A percentile compares a stretch with the other conserved stretches of the same genome.
These are phyloP conservation scores for Solanum infundibuliforme DNA, from an alignment of 257 asterid genomes.

Conservation along the genomic window DNA sequence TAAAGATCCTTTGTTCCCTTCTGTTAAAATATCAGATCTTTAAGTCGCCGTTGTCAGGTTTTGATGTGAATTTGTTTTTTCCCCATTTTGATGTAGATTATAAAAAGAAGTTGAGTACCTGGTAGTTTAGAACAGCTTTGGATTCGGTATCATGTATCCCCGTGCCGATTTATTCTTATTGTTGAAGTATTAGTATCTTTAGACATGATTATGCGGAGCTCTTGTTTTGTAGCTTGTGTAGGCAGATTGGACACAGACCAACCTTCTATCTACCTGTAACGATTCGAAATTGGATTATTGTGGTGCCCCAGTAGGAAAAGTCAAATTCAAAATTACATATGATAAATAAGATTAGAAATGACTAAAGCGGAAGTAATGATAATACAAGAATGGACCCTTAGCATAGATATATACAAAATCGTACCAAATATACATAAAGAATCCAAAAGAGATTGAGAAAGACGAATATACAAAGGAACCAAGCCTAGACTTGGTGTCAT, in stretches of 20 bases:
- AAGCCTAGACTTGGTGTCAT: not conserved
- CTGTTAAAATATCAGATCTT: not conserved
- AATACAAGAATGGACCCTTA: not conserved
- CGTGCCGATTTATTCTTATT: not conserved
- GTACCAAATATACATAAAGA: not conserved
- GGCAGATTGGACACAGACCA: not conserved
- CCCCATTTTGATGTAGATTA: not conserved
- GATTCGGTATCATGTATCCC: not conserved
- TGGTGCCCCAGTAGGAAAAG: not conserved
- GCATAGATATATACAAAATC: not conserved
- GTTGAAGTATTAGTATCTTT: not conserved
- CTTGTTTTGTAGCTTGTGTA: not conserved
- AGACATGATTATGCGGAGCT: not conserved
- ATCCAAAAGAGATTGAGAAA: not conserved
- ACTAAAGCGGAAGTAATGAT: not conserved
- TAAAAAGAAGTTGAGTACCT: not conserved
- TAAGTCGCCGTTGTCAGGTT: not conserved
- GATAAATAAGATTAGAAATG: no score
- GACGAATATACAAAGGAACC: not conserved
- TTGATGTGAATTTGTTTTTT: not conserved
- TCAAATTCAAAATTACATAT: not conserved
- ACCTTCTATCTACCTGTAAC: not conserved
- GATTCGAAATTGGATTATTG: not conserved
- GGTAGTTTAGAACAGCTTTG: not conserved
- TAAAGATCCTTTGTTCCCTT: not conserved